phyloP scores from a whole-genome alignment of 2,329 filamentous ascomycete genomes.

The Fusarium avenaceum region DNA sequence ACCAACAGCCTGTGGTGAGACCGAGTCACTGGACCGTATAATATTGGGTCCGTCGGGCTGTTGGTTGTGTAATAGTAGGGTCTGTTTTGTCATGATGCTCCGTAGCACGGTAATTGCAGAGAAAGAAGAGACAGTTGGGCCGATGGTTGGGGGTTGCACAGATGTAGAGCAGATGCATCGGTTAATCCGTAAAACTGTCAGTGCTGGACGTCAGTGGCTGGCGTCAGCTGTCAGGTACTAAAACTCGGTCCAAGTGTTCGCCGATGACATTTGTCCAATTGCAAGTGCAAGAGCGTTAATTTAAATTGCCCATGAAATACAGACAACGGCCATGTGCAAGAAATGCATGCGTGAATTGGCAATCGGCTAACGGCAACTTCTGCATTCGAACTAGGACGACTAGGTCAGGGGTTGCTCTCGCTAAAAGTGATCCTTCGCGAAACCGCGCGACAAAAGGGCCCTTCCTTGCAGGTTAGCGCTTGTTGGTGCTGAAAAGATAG shows the following conservation, averaged over 20 bases:
- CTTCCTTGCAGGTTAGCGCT: slow-evolving; percentile 12
- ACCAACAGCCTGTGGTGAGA: not conserved
- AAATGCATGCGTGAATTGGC: not conserved
- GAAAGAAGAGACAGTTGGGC: too few relatives aligned
- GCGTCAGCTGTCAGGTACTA: not conserved
- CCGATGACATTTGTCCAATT: not conserved
- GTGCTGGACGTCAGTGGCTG: slow-evolving; percentile 17
- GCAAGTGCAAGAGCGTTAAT: not conserved
- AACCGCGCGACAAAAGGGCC: slow-evolving; percentile 36
- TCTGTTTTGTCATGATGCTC: not conserved
- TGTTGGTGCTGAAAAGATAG: not conserved
- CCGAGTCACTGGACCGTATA: slow-evolving; percentile 7
- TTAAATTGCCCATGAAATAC: slow-evolving; percentile 13
- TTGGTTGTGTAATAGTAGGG: not conserved
- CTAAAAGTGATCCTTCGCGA: slow-evolving; percentile 4
- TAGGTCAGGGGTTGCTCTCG: slow-evolving; percentile 18
- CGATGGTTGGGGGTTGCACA: too few relatives aligned
- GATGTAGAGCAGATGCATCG: too few relatives aligned
- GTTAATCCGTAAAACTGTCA: not conserved
- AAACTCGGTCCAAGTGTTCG: not conserved
- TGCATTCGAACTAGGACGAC: slow-evolving; percentile 16
- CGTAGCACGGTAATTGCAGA: not conserved
- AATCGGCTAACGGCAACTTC: slow-evolving; percentile 21
- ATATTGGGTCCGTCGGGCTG: slow-evolving; percentile 10
- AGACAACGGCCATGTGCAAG: slow-evolving; percentile 7